A percentile compares a stretch with the other conserved stretches of the same genome.
These are phyloP conservation scores for Tubosaeta sp. DNA, from an alignment of 768 basidiomycete genomes.

Conservation along the genomic window DNA sequence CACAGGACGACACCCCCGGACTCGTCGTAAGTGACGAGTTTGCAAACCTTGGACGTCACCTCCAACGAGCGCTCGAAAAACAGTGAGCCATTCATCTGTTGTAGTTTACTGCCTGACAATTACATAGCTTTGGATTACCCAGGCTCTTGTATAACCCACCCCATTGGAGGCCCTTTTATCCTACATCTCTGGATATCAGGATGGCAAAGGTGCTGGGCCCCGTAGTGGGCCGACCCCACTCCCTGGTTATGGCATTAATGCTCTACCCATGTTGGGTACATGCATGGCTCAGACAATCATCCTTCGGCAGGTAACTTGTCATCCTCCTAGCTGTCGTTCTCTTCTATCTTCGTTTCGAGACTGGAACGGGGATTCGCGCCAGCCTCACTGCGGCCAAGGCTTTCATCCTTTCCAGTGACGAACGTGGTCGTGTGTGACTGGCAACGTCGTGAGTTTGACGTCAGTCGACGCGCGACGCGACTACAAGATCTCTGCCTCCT, in stretches of 20 bases:
- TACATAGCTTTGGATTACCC: slow-evolving; percentile 50
- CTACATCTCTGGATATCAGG: slow-evolving; percentile 79
- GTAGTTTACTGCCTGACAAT: background rate
- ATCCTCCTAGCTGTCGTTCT: background rate
- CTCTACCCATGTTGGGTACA: slow-evolving; percentile 72
- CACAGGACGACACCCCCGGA: slow-evolving; percentile 82
- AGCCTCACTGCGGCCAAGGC: slow-evolving; percentile 84
- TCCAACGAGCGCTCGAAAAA: slow-evolving; percentile 58
- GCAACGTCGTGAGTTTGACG: slow-evolving; percentile 95
- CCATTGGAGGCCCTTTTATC: slow-evolving; percentile 72
- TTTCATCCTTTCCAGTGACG: slow-evolving; percentile 80
- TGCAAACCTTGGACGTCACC: slow-evolving; percentile 54
- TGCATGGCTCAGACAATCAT: slow-evolving; percentile 76
- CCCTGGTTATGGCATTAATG: slow-evolving; percentile 76
- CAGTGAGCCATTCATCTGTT: slow-evolving; percentile 44
- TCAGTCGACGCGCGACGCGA: slow-evolving; percentile 77
- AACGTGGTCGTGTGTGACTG: slow-evolving; percentile 73
- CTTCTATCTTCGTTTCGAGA: slow-evolving; percentile 76
- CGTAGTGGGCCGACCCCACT: slow-evolving; percentile 32
- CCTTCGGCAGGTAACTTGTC: slow-evolving; percentile 63
- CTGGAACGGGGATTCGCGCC: slow-evolving; percentile 91
- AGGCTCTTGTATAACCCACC: slow-evolving; percentile 86
- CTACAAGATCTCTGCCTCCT: slow-evolving; percentile 80
- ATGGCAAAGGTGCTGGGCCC: slow-evolving; percentile 31
- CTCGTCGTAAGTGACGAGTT: slow-evolving; percentile 68